phyloP scores from a whole-genome alignment of 2,329 filamentous ascomycete species.

The Paecilomyces dactylethromorphus region DNA sequence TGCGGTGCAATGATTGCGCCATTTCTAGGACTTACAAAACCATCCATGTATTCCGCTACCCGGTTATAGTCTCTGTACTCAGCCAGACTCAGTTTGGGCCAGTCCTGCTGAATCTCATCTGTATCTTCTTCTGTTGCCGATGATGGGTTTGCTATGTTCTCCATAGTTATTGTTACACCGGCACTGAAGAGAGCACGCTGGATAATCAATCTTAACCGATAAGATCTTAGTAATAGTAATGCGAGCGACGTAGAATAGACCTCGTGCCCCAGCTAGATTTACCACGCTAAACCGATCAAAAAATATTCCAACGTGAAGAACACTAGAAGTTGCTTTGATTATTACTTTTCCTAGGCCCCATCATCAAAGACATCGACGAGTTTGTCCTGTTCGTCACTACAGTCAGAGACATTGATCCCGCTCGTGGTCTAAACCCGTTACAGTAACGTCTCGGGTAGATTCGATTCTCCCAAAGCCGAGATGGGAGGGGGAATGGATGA shows the following conservation, averaged over 20 bases:
- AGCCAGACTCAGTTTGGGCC: conserved; percentile 58
- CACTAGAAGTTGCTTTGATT: not conserved
- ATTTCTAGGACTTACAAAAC: conserved; percentile 50
- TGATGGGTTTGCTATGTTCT: not conserved
- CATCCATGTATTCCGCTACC: conserved; percentile 69
- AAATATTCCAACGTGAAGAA: not conserved
- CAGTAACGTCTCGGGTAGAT: not conserved
- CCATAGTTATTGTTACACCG: not conserved
- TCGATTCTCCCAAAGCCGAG: not conserved
- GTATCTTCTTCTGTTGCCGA: not conserved
- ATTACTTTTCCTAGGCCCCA: not conserved
- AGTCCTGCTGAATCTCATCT: conserved; percentile 20
- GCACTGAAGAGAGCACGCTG: not conserved
- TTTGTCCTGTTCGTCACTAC: not conserved
- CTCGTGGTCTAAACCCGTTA: not conserved
- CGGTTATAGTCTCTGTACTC: conserved; percentile 67
- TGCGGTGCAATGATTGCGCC: not conserved
- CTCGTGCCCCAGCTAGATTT: not conserved
- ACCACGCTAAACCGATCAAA: not conserved
- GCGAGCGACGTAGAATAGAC: not conserved
- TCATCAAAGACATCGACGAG: not conserved
- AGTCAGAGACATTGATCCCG: not conserved
- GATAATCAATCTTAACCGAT: not conserved
- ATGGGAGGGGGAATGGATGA: not conserved
- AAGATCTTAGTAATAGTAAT: not conserved